Conservation (phyloP, 2,329 filamentous ascomycete genomes). For the Lachnellula arida region DNA sequence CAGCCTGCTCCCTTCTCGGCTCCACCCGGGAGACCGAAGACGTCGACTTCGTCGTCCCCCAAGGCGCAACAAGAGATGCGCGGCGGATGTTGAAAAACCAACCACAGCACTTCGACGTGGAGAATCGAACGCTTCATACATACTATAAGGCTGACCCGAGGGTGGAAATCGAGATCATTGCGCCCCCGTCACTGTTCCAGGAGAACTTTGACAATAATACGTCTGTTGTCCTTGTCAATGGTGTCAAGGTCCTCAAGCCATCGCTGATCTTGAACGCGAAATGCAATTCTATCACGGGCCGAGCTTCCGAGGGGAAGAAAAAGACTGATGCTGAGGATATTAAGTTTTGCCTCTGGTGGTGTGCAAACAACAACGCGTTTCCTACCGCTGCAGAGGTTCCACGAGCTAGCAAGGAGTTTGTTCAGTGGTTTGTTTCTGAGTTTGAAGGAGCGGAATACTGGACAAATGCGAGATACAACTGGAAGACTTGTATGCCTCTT, state of each 20-base stretch:
- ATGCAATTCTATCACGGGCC: slow-evolving; percentile 5
- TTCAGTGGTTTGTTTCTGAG: background rate
- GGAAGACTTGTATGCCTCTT: background rate
- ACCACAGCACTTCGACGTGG: background rate
- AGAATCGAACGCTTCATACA: slow-evolving; percentile 3
- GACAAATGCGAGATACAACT: background rate
- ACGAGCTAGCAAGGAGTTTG: background rate
- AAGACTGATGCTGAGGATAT: slow-evolving; percentile 9
- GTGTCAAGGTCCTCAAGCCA: slow-evolving; percentile 10
- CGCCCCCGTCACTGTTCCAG: slow-evolving; percentile 7
- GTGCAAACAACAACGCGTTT: background rate
- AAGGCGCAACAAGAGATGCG: slow-evolving; percentile 1
- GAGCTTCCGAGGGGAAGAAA: slow-evolving; percentile 2
- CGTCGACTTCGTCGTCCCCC: slow-evolving; percentile 7
- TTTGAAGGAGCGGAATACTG: background rate
- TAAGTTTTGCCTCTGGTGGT: slow-evolving; percentile 4
- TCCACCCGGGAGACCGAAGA: slow-evolving; percentile 4
- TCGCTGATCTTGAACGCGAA: slow-evolving; percentile 11
- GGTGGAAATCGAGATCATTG: slow-evolving; percentile 10
- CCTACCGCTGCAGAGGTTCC: background rate
- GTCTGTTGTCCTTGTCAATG: background rate
- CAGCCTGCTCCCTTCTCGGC: slow-evolving; percentile 2
- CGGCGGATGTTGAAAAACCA: background rate
- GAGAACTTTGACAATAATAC: slow-evolving; percentile 1
- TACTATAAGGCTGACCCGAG: slow-evolving; percentile 1